Conservation (phyloP, 768 basidiomycete species). For the Boletus edulis region DNA sequence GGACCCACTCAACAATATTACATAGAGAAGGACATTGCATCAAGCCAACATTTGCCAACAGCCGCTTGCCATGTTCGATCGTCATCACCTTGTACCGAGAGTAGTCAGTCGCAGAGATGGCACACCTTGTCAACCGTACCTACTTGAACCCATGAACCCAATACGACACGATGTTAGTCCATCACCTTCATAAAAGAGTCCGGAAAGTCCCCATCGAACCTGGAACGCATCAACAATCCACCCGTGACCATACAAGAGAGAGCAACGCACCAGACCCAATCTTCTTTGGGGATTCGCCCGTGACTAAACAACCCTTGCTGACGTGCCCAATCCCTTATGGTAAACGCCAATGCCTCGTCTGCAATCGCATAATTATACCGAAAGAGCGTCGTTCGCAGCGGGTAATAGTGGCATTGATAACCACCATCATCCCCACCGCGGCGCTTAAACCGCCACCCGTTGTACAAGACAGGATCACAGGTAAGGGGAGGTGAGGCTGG, state of each 20-base stretch:
- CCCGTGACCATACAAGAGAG: not conserved
- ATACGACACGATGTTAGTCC: no score
- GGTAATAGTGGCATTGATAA: not conserved
- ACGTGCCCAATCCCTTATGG: constrained; percentile 9
- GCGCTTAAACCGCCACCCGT: constrained; percentile 16
- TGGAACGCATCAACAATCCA: not conserved
- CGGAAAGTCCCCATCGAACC: constrained; percentile 21
- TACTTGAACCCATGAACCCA: no score
- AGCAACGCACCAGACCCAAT: constrained; percentile 23
- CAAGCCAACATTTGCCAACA: no score
- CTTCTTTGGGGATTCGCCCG: not conserved
- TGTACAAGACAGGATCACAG: constrained; percentile 1
- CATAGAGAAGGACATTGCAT: no score
- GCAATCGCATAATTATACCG: constrained; percentile 26
- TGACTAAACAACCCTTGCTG: constrained; percentile 10
- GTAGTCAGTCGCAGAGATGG: no score
- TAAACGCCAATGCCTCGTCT: not conserved
- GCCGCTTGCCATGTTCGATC: no score
- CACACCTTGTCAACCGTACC: no score
- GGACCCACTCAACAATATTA: no score
- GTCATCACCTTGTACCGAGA: no score
- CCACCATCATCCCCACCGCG: fast-evolving
- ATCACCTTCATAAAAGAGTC: no score
- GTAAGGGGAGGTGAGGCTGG: not conserved
- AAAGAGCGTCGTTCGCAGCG: constrained; percentile 21